phyloP scores from a whole-genome alignment of 192 early-diverging fungal genomes.

The Backusella liffmaniae region DNA sequence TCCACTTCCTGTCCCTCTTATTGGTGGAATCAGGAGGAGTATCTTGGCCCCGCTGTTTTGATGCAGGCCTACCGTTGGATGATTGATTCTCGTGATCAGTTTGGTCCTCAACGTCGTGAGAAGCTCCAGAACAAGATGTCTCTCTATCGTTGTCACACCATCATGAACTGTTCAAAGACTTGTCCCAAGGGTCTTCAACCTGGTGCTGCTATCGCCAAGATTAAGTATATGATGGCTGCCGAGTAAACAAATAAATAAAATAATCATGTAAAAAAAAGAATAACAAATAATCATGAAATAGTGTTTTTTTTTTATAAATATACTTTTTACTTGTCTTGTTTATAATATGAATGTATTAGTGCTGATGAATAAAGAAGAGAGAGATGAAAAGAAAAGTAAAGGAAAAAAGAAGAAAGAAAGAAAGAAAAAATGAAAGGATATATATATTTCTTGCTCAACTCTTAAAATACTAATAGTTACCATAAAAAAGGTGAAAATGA shows the following conservation, averaged over 20 bases:
- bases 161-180: conserved; percentile 97
- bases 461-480: conserved; percentile 3
- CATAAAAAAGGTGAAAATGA: not conserved
- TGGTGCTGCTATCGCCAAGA: conserved; percentile 94
- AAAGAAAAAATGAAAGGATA: not conserved
- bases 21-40: conserved; percentile 96
- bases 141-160: conserved; percentile 99
- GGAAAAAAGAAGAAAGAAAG: not conserved
- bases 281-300: not conserved
- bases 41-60: conserved; percentile 94
- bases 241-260: conserved; percentile 40
- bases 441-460: not conserved
- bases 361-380: not conserved
- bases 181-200: conserved; percentile 99
- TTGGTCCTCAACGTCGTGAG: conserved; percentile 78
- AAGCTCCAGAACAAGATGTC: conserved; percentile 93
- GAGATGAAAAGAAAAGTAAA: not conserved
- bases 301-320: not conserved
- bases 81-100: conserved; percentile 95
- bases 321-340: not conserved
- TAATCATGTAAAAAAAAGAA: not conserved
- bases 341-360: not conserved
- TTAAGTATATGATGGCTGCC: conserved; percentile 91
- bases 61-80: conserved; percentile 99
- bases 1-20: conserved; percentile 94